Conservation (phyloP, 306 rosid genomes). For the Cucurbita moschata region DNA sequence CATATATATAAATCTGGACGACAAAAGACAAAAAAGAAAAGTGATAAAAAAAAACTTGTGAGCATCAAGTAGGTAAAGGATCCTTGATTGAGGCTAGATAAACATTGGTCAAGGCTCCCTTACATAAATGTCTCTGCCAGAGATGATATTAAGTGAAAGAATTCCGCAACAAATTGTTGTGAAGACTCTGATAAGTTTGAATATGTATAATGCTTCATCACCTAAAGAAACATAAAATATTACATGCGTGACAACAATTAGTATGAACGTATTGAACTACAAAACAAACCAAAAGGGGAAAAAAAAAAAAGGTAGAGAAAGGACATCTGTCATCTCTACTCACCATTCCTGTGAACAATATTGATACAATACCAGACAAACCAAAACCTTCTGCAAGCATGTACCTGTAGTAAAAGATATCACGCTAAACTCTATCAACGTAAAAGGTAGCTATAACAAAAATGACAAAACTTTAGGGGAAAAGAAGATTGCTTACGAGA, state of each 20-base stretch:
- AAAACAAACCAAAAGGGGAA: background rate
- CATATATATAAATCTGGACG: conserved; percentile 91
- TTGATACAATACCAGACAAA: conserved; percentile 91
- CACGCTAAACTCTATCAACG: conserved; percentile 8
- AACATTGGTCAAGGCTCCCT: conserved; percentile 18
- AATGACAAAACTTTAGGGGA: background rate
- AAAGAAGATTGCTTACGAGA: conserved; percentile 61
- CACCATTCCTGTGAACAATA: conserved; percentile 94
- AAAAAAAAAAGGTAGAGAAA: background rate
- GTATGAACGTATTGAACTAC: background rate
- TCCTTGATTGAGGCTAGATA: conserved; percentile 8
- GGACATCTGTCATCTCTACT: conserved; percentile 14
- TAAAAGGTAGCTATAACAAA: background rate
- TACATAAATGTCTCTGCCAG: conserved; percentile 96
- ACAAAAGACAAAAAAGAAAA: conserved; percentile 3
- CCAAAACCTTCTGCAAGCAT: conserved; percentile 98
- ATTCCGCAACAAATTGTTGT: conserved; percentile 74
- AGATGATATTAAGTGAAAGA: conserved; percentile 92
- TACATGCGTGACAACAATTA: conserved; percentile 5
- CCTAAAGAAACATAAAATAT: conserved; percentile 34
- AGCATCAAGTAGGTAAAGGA: conserved; percentile 6
- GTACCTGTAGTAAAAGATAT: conserved; percentile 37
- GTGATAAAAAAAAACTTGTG: conserved; percentile 1
- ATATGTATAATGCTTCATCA: conserved; percentile 91
- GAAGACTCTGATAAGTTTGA: conserved; percentile 90